Evolutionary conservation across 2,329 filamentous ascomycete species (phyloP).

Genomic region (Aureobasidium sp.): DNA sequence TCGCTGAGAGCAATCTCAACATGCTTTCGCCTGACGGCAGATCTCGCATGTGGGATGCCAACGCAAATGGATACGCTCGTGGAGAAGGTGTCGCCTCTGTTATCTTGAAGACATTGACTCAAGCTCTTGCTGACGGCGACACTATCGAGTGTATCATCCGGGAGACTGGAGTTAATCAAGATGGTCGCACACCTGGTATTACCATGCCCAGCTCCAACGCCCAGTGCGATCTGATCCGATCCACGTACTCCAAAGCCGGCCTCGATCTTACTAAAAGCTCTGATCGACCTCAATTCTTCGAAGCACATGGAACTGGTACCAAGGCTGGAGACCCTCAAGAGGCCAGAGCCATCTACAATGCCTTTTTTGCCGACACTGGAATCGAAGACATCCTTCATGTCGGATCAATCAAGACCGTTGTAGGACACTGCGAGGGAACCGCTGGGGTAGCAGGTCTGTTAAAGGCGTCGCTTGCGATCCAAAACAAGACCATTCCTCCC

Average conservation of each 20-base stretch:
- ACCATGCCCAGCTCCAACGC: slow-evolving; percentile 31
- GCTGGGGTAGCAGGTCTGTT: slow-evolving; percentile 35
- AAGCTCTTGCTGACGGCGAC: slow-evolving; percentile 42
- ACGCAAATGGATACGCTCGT: slow-evolving; percentile 43
- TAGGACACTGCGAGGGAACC: slow-evolving; percentile 44
- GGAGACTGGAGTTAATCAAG: slow-evolving; percentile 30
- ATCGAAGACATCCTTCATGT: slow-evolving; percentile 15
- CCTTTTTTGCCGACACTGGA: slow-evolving; percentile 19
- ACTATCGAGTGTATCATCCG: slow-evolving; percentile 34
- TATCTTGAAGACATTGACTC: slow-evolving; percentile 37
- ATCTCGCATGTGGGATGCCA: slow-evolving; percentile 32
- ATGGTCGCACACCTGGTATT: slow-evolving; percentile 34
- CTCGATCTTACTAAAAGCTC: slow-evolving; percentile 24
- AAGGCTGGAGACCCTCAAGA: slow-evolving; percentile 23
- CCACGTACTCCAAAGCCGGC: slow-evolving; percentile 30
- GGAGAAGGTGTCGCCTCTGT: slow-evolving; percentile 47
- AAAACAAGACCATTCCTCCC: slow-evolving; percentile 21
- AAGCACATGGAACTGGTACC: slow-evolving; percentile 26
- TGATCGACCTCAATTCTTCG: slow-evolving; percentile 30
- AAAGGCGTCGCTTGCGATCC: slow-evolving; percentile 24
- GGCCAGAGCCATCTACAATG: slow-evolving; percentile 27
- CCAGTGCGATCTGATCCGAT: slow-evolving; percentile 30
- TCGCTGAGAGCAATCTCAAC: slow-evolving; percentile 23
- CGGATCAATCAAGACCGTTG: slow-evolving; percentile 26
- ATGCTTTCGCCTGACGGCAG: slow-evolving; percentile 29